Conservation (phyloP, 176 grass and related monocot genomes). For the Zizania latifolia region DNA sequence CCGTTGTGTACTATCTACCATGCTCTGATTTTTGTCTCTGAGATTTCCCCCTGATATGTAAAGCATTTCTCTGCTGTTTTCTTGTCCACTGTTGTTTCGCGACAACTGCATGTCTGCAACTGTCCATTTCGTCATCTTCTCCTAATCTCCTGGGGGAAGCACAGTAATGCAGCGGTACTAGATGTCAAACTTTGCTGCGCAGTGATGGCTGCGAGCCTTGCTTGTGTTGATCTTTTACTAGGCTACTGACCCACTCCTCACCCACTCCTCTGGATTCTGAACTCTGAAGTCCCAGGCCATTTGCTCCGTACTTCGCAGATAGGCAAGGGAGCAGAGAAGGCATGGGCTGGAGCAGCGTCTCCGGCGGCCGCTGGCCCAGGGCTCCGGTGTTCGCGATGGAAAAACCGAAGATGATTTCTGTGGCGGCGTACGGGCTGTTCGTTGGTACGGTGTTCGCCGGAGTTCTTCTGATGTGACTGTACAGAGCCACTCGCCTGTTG, state of each 20-base stretch:
- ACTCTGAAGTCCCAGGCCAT: neutral
- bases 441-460: slow-evolving; percentile 41
- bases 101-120: no score
- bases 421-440: slow-evolving; percentile 46
- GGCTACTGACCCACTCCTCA: no score
- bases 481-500: slow-evolving; percentile 54
- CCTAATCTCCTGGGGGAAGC: no score
- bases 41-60: neutral
- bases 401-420: slow-evolving; percentile 25
- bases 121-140: neutral
- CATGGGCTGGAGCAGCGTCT: slow-evolving; percentile 29
- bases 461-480: slow-evolving; percentile 49
- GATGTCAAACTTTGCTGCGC: neutral
- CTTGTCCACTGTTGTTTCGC: no score
- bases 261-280: neutral
- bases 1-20: no score
- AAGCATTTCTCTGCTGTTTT: neutral
- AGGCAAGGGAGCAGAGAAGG: neutral
- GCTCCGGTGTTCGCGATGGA: slow-evolving; percentile 42
- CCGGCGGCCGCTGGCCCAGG: neutral
- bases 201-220: neutral
- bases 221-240: neutral
- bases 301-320: no score
- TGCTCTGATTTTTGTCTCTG: neutral
- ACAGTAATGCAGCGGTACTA: neutral